Percentiles rank a stretch among this genome's conserved stretches.
phyloP scores from a whole-genome alignment of 495 filamentous ascomycete genomes.

The Aspergillus indologenus region DNA sequence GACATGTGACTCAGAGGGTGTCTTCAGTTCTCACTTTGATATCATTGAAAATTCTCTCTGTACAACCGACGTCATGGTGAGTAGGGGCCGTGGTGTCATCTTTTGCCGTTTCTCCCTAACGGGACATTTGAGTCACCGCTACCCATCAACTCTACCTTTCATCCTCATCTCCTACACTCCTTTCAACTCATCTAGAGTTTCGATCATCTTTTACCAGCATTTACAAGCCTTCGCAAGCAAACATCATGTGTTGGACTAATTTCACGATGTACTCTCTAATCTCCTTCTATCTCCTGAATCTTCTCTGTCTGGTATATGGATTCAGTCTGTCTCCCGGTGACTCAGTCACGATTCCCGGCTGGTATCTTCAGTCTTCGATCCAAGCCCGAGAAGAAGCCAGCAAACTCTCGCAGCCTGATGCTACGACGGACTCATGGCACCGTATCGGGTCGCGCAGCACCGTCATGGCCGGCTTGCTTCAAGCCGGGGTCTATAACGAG shows the following conservation, averaged over 20 bases:
- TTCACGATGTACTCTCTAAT: slow-evolving; percentile 6
- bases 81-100: too few relatives aligned
- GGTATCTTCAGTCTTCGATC: slow-evolving; percentile 54
- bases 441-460: slow-evolving; percentile 50
- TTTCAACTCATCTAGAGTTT: background rate
- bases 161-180: background rate
- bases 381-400: slow-evolving; percentile 33
- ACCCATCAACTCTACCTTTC: background rate
- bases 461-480: slow-evolving; percentile 56
- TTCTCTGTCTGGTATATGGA: background rate
- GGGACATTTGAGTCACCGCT: background rate
- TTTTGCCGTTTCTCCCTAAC: background rate
- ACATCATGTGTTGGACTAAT: too few relatives aligned
- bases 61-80: slow-evolving; percentile 4
- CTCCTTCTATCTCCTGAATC: too few relatives aligned
- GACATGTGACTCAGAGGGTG: background rate
- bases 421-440: slow-evolving; percentile 52
- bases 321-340: slow-evolving; percentile 30
- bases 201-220: too few relatives aligned
- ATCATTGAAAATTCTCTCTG: background rate
- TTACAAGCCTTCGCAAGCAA: too few relatives aligned
- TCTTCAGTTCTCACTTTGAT: background rate
- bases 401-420: slow-evolving; percentile 42
- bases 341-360: slow-evolving; percentile 46
- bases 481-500: slow-evolving; percentile 53